Conservation (phyloP, 2,329 filamentous ascomycete species). For the Aspergillus intermedius region DNA sequence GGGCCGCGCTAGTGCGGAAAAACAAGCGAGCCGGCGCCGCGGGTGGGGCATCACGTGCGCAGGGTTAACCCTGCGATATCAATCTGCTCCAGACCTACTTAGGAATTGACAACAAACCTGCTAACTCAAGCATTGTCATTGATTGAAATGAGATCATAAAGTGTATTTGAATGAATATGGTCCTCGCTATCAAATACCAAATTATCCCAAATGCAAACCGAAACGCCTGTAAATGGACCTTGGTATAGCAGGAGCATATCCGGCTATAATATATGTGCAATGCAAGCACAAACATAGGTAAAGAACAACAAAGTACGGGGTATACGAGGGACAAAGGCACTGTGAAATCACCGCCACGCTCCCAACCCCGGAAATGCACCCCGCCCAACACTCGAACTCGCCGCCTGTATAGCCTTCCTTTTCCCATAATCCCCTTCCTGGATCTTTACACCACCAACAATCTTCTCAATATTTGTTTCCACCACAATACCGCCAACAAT, state of each 20-base stretch:
- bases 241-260: background rate
- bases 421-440: constrained; percentile 40
- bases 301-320: background rate
- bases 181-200: background rate
- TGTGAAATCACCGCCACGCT: constrained; percentile 29
- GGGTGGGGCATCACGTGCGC: constrained; percentile 6
- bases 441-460: constrained; percentile 72
- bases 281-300: background rate
- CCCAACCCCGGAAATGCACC: constrained; percentile 33
- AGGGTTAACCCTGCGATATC: constrained; percentile 13
- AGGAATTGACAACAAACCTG: constrained; percentile 58
- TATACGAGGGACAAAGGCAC: background rate
- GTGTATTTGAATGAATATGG: background rate
- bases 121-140: constrained; percentile 50
- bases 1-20: constrained; percentile 26
- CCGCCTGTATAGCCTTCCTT: constrained; percentile 38
- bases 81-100: constrained; percentile 1
- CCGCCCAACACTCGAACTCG: constrained; percentile 32
- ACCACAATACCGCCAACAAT: constrained; percentile 91
- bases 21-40: constrained; percentile 10
- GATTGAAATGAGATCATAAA: background rate
- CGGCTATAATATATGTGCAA: background rate
- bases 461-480: constrained; percentile 82
- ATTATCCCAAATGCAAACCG: background rate
- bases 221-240: background rate